Percentiles rank a stretch among this genome's conserved stretches.
Evolutionary conservation across 2,329 filamentous ascomycete genomes (phyloP).

Genomic region (Beauveria scarabaeidicola): DNA sequence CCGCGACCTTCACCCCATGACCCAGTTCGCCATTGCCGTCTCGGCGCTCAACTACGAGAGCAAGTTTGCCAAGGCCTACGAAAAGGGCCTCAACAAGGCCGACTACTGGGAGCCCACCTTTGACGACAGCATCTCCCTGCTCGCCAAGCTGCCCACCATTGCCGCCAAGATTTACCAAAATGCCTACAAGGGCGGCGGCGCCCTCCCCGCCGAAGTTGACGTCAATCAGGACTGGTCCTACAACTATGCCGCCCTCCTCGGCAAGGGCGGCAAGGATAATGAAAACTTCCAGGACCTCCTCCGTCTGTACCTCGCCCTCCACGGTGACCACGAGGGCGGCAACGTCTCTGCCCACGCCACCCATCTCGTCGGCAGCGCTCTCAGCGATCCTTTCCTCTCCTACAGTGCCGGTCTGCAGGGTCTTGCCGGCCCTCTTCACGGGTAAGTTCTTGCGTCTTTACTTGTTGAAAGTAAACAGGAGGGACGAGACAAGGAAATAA

Average conservation of each 20-base stretch:
- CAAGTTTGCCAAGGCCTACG: constrained; percentile 88
- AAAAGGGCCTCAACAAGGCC: constrained; percentile 81
- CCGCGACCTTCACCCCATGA: constrained; percentile 91
- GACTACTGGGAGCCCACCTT: constrained; percentile 99
- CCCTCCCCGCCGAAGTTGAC: constrained; percentile 70
- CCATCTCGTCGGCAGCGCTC: constrained; percentile 86
- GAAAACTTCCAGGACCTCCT: constrained; percentile 94
- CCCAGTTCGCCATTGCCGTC: constrained; percentile 90
- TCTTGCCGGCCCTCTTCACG: constrained; percentile 69
- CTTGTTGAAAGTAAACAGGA: not conserved
- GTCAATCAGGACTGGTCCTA: constrained; percentile 91
- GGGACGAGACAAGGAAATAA: not conserved
- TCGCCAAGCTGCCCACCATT: constrained; percentile 93
- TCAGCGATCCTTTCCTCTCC: constrained; percentile 90
- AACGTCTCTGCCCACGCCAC: constrained; percentile 96
- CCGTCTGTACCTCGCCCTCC: constrained; percentile 86
- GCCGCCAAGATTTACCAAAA: constrained; percentile 98
- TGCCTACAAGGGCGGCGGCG: constrained; percentile 64
- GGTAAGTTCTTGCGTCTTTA: constrained; percentile 33
- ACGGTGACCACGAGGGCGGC: constrained; percentile 96
- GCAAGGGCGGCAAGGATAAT: constrained; percentile 79
- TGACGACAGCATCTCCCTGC: constrained; percentile 85
- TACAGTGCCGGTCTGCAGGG: constrained; percentile 95
- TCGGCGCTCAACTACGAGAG: constrained; percentile 94
- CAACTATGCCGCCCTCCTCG: constrained; percentile 95